A percentile compares a stretch with the other conserved stretches of the same genome.
Conservation (phyloP, 1,139 yeast genomes). For the Pichia sp. region DNA sequence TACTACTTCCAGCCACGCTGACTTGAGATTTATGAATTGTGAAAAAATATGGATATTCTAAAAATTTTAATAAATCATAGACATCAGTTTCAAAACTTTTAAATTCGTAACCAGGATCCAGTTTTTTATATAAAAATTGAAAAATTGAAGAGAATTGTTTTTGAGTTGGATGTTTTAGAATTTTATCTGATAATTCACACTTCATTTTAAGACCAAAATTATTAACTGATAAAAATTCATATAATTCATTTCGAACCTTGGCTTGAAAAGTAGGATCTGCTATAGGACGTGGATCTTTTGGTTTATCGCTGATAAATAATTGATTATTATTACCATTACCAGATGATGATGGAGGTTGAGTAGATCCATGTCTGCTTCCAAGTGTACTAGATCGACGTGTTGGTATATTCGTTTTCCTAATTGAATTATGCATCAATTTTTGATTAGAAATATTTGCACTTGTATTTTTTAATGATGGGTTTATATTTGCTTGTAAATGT, state of each 20-base stretch:
- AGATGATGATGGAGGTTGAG: conserved; percentile 22
- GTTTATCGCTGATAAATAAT: no score
- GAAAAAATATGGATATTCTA: conserved; percentile 78
- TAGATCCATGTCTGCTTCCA: conserved; percentile 6
- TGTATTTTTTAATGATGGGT: conserved; percentile 3
- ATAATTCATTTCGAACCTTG: conserved; percentile 58
- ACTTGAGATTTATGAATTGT: conserved; percentile 77
- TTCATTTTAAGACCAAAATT: conserved; percentile 71
- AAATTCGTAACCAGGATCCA: conserved; percentile 77
- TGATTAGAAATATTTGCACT: conserved; percentile 17
- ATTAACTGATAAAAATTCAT: conserved; percentile 55
- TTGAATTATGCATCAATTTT: conserved; percentile 25
- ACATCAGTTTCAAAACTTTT: conserved; percentile 72
- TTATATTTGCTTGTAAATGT: background rate
- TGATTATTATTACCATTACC: conserved; percentile 9
- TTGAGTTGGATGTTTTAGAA: conserved; percentile 76
- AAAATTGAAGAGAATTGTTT: conserved; percentile 76
- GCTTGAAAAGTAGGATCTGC: conserved; percentile 66
- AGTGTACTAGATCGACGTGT: background rate
- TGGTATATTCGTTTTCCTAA: conserved; percentile 18
- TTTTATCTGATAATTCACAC: no score
- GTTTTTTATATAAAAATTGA: conserved; percentile 66
- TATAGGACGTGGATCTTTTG: conserved; percentile 66
- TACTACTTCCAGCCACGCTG: conserved; percentile 88
- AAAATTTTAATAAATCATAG: conserved; percentile 53